Evolutionary conservation across 2,329 filamentous ascomycete genomes (phyloP), one percentile per base, ranked within the genome.

Genomic region (Apiospora malaysiana): DNA sequence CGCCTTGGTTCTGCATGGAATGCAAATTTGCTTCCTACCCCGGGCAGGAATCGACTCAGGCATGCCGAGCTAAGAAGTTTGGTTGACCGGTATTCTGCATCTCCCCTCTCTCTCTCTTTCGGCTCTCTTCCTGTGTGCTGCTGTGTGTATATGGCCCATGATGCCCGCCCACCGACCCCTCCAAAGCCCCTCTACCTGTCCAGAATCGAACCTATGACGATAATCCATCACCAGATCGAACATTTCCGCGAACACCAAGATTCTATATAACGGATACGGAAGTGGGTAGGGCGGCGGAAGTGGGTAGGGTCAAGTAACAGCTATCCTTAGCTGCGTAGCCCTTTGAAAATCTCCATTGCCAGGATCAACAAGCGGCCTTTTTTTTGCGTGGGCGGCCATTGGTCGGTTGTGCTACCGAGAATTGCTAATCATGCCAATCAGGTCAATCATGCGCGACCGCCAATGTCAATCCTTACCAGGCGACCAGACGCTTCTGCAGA

Each of bases 31-130:
- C 25, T 32, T 25, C 49, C 49, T 42, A 42, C 40, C 49, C 23
- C 23, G 23, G 27, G 4, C 12, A 56, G 51, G 25, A 56, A 21
- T 32, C 25, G 51, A 56, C 25, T 10, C 51, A 59, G 27, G 32
- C 56, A 63, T 56, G 25, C 12, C 16, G 42, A 63, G 10, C 56
- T 59, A 63, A 32, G 27, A 63, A 63, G 40, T 63, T 63, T 63
- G 56, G 18, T 8, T n/a, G 32, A 10, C 56, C 56, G 32, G 56
- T n/a, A n/a, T 63, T 63, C 32, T 63, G 32, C 56, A 9, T 12
- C 7, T 40, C 27, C 18, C 56, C 32, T 9, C 27, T 32, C 21
- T 23, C 46, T 23, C n/a, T 56, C 49, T 32, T 47, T n/a, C 18
- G 18, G 49, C 25, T 16, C 25, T 14, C 49, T 32, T 16, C 23